phyloP scores from a whole-genome alignment of 331 rosid genomes.

The Quercus phellos region DNA sequence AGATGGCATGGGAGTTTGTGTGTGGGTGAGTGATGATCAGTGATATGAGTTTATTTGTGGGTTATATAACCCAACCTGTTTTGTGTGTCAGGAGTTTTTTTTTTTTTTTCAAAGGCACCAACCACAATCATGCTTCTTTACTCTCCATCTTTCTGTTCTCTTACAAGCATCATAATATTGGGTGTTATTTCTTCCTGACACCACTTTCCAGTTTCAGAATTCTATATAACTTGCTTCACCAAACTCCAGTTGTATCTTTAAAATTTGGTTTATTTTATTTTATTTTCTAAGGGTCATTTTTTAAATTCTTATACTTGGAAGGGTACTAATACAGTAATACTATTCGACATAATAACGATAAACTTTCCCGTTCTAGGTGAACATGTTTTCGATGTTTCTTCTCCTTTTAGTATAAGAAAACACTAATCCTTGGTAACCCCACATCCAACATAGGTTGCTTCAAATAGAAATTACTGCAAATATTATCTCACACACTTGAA shows the following conservation, averaged over 20 bases:
- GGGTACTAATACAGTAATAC: no score
- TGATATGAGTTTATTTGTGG: constrained; percentile 21
- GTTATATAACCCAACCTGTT: constrained; percentile 9
- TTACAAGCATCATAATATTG: constrained; percentile 12
- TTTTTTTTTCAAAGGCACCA: constrained; percentile 27
- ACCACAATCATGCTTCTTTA: constrained; percentile 6
- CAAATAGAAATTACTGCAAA: no score
- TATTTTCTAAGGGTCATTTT: no score
- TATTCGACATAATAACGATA: no score
- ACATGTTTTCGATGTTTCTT: no score
- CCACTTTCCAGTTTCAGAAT: constrained; percentile 16
- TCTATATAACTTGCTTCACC: constrained; percentile 2
- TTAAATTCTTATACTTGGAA: no score
- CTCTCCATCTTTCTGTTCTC: neutral
- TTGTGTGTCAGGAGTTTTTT: constrained; percentile 14
- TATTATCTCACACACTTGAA: no score
- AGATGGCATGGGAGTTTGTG: constrained; percentile 43
- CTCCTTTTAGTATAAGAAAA: no score
- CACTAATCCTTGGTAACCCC: no score
- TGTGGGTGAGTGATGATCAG: neutral
- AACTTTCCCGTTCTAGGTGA: no score
- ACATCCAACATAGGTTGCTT: no score
- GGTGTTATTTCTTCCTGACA: constrained; percentile 11
- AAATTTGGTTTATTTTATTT: neutral
- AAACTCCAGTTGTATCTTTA: neutral